Evolutionary conservation across 345 rosid genomes (phyloP), one percentile per base, ranked within the genome.

Genomic region (Iberis pinnata): DNA sequence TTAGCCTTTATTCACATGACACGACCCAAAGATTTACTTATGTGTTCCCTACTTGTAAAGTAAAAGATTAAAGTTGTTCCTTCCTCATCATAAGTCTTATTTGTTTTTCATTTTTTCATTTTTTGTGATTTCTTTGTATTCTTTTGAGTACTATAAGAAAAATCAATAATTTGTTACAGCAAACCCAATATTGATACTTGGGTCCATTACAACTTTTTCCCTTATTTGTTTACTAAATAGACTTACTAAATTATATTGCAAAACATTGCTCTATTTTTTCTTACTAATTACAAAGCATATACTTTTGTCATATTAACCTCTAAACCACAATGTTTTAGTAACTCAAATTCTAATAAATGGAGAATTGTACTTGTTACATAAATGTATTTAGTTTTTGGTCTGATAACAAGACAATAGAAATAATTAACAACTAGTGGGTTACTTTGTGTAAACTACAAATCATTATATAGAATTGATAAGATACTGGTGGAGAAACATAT

Each of bases 1-100:
- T 20, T 52, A 44, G 71, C 49, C 61, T 67, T 67, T 60, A 9
- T 39, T 69, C 62, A 58, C 58, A 56, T 70, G 78, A 78, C 74
- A 72, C 69, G 83, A 76, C 73, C 70, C 65, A 73, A 75, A 67
- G 76, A 80, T 78, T 75, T 71, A 67, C 56, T 53, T 60, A 45
- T 59, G 62, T 72, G 68, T 71, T 76, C 78, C 80, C 64, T 54
- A 63, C 63, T 70, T 56, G 53, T 64, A 61, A 70, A 73, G 76
- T 56, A 42, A 73, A 67, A 68, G 70, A 53, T 18, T 50, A 27
- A 63, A 65, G 57, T 56, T 71, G 72, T 61, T 55, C 49, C 36
- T 60, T 55, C 63, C 64, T 65, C 62, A 49, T 63, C 64, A 67
- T 53, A 59, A 29, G 43, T 53, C 65, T 66, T 19, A 31, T 38